A percentile compares a stretch with the other conserved stretches of the same genome.
Conservation (phyloP, 768 basidiomycete species). For the Pleurotus citrinopileatus region DNA sequence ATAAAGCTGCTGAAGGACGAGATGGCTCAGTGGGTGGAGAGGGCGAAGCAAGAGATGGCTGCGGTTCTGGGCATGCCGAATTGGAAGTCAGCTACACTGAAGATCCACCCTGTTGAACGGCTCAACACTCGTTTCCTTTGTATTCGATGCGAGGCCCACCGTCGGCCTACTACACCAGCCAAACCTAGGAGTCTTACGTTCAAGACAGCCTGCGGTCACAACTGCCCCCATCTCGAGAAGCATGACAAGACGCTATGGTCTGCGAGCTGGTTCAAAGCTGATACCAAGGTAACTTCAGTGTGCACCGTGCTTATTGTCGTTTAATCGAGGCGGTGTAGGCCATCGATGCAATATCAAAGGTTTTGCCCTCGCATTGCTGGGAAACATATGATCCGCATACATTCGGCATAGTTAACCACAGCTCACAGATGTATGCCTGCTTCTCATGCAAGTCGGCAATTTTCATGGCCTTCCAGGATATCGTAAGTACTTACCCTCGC, state of each 20-base stretch:
- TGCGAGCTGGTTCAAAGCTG: conserved; percentile 51
- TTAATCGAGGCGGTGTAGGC: conserved; percentile 34
- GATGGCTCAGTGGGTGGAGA: conserved; percentile 45
- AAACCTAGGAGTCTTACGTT: conserved; percentile 52
- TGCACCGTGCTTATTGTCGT: not conserved
- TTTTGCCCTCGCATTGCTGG: conserved; percentile 36
- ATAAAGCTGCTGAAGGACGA: conserved; percentile 38
- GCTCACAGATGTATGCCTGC: conserved; percentile 43
- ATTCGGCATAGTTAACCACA: conserved; percentile 19
- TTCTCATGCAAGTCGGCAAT: conserved; percentile 46
- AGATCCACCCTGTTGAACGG: conserved; percentile 55
- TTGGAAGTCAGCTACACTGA: conserved; percentile 47
- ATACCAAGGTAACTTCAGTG: conserved; percentile 51
- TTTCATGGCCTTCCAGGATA: conserved; percentile 41
- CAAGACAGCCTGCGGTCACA: conserved; percentile 54
- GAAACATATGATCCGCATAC: conserved; percentile 24
- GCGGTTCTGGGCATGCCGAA: conserved; percentile 44
- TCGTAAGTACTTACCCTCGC: conserved; percentile 36
- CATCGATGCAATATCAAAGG: conserved; percentile 35
- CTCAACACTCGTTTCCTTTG: conserved; percentile 61
- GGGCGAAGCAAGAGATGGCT: conserved; percentile 42
- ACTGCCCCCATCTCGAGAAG: conserved; percentile 37
- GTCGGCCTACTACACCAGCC: conserved; percentile 27
- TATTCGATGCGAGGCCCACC: conserved; percentile 36
- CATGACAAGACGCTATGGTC: conserved; percentile 40